A percentile compares a stretch with the other conserved stretches of the same genome.
Conservation (phyloP, 2,329 filamentous ascomycete genomes). For the Aspergillus ochraceoroseus region DNA sequence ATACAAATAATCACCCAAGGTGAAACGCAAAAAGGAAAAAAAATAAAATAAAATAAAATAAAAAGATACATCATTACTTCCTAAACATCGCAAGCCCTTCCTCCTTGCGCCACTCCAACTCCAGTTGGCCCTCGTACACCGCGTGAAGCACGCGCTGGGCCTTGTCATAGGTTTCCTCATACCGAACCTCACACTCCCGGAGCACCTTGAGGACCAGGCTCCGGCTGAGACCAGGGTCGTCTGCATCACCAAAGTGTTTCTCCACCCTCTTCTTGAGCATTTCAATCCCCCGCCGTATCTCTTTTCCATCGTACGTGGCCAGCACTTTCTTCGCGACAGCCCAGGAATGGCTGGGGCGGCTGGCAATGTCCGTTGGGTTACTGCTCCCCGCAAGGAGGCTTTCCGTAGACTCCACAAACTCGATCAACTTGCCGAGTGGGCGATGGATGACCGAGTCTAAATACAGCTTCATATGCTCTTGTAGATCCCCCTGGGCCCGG, state of each 20-base stretch:
- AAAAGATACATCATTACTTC: conserved; percentile 26
- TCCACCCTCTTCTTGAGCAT: conserved; percentile 85
- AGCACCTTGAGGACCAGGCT: conserved; percentile 57
- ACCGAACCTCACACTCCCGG: conserved; percentile 56
- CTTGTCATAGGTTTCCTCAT: conserved; percentile 52
- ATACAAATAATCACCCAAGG: not conserved
- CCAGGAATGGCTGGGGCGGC: conserved; percentile 77
- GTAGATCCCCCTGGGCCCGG: conserved; percentile 70
- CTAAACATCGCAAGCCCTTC: conserved; percentile 43
- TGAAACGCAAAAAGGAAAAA: conserved; percentile 8
- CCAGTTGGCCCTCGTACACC: conserved; percentile 45
- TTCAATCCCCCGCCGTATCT: conserved; percentile 85
- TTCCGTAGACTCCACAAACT: conserved; percentile 87
- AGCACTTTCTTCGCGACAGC: conserved; percentile 81
- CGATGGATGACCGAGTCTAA: conserved; percentile 81
- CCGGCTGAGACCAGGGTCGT: conserved; percentile 63
- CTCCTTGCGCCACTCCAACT: conserved; percentile 47
- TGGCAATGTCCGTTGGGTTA: conserved; percentile 59
- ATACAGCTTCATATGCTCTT: conserved; percentile 83
- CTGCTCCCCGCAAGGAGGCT: conserved; percentile 58
- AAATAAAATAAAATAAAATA: conserved; percentile 9
- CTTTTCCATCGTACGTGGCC: conserved; percentile 71
- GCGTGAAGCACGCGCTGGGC: conserved; percentile 42
- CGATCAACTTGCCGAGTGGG: conserved; percentile 82
- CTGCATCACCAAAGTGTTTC: conserved; percentile 92